Percentiles rank a stretch among this genome's conserved stretches.
These are phyloP conservation scores for Sugiyamaella smithiae DNA, from an alignment of 805 yeast genomes.

Conservation along the genomic window DNA sequence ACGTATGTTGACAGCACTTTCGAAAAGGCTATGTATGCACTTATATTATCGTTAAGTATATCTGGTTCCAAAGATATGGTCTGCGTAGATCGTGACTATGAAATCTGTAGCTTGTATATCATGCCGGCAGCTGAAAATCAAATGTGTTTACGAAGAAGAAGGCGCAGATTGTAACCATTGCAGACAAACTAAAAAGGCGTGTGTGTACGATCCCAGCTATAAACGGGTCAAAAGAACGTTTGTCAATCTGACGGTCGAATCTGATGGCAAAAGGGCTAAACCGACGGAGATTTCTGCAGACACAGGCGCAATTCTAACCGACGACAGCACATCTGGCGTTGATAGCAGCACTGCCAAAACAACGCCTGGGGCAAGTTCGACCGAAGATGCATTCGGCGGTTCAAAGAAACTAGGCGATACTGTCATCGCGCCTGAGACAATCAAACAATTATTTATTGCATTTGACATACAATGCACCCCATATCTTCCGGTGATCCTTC, in stretches of 20 bases:
- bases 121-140: slow-evolving; percentile 12
- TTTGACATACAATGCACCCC: not conserved
- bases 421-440: not conserved
- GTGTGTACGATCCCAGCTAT: slow-evolving; percentile 9
- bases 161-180: slow-evolving; percentile 4
- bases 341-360: no score
- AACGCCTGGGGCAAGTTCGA: no score
- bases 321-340: no score
- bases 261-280: no score
- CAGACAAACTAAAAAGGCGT: not conserved
- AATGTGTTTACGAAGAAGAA: slow-evolving; percentile 1
- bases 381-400: no score
- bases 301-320: no score
- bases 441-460: not conserved
- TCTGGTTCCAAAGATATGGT: no score
- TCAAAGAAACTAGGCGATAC: not conserved
- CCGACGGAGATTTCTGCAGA: no score
- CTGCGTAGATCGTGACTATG: no score
- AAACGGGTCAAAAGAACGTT: slow-evolving; percentile 1
- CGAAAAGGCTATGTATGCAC: no score
- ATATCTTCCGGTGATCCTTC: slow-evolving; percentile 6
- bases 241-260: not conserved
- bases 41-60: no score
- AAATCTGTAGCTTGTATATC: slow-evolving; percentile 7
- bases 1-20: no score